Evolutionary conservation across 495 filamentous ascomycete species (phyloP).

Genomic region (Bathelium albidoporum): DNA sequence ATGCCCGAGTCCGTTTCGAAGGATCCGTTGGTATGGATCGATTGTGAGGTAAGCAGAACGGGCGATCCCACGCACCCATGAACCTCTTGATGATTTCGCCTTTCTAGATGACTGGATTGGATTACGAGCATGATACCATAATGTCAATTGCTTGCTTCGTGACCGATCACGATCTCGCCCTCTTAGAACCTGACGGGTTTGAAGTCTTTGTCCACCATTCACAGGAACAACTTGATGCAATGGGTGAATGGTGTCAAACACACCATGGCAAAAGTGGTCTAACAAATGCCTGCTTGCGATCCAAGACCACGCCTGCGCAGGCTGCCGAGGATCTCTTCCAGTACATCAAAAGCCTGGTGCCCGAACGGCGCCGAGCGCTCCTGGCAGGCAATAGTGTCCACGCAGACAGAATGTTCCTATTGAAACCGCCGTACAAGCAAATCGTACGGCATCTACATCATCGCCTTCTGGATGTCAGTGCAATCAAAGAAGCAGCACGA

Average conservation of each 20-base stretch:
- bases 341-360: slow-evolving; percentile 65
- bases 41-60: slow-evolving; percentile 70
- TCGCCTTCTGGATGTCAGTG: slow-evolving; percentile 83
- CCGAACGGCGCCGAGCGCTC: slow-evolving; percentile 51
- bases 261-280: slow-evolving; percentile 66
- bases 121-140: slow-evolving; percentile 68
- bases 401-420: slow-evolving; percentile 74
- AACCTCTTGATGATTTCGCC: too few species aligned
- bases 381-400: slow-evolving; percentile 91
- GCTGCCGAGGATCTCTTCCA: slow-evolving; percentile 64
- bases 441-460: slow-evolving; percentile 74
- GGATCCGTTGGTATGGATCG: slow-evolving; percentile 73
- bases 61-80: too few species aligned
- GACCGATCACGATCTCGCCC: slow-evolving; percentile 64
- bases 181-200: slow-evolving; percentile 69
- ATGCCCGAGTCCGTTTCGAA: slow-evolving; percentile 34
- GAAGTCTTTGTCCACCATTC: slow-evolving; percentile 70
- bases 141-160: slow-evolving; percentile 91
- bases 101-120: slow-evolving; percentile 90
- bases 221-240: slow-evolving; percentile 57
- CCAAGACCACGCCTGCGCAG: slow-evolving; percentile 56
- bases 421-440: slow-evolving; percentile 57
- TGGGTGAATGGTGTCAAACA: slow-evolving; percentile 62
- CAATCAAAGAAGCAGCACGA: slow-evolving; percentile 75
- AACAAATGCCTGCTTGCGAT: slow-evolving; percentile 63